phyloP scores from a whole-genome alignment of 805 yeast species.

The Tanozyma kutaoensis region DNA sequence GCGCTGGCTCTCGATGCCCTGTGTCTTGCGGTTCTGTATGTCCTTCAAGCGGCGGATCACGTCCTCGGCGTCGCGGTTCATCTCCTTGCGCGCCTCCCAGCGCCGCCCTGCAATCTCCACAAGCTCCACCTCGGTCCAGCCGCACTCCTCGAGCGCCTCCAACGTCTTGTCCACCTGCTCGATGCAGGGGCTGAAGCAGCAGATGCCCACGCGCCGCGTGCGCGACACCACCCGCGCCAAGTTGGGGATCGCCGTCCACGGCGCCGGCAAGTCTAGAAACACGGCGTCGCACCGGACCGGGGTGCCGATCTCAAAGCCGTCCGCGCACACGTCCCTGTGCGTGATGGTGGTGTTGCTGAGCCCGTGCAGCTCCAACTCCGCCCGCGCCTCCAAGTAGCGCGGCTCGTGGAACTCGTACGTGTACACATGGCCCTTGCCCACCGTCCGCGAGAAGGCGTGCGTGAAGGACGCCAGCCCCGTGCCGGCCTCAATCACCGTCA shows the following conservation, averaged over 20 bases:
- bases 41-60: constrained; percentile 67
- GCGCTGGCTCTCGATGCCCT: constrained; percentile 47
- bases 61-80: constrained; percentile 73
- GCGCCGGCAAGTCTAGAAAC: constrained; percentile 89
- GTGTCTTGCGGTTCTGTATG: constrained; percentile 55
- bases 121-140: constrained; percentile 84
- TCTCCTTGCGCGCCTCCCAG: constrained; percentile 83
- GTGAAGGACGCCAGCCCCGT: constrained; percentile 96
- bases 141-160: constrained; percentile 54
- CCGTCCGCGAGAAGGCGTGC: constrained; percentile 80
- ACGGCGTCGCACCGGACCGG: constrained; percentile 55
- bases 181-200: constrained; percentile 96
- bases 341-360: constrained; percentile 52
- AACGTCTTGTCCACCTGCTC: constrained; percentile 91
- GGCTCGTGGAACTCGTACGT: constrained; percentile 89
- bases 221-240: constrained; percentile 44
- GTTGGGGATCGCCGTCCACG: constrained; percentile 90
- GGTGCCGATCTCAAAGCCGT: constrained; percentile 55
- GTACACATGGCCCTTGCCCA: constrained; percentile 54
- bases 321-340: constrained; percentile 85
- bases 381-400: constrained; percentile 64
- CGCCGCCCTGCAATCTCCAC: constrained; percentile 77
- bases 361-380: constrained; percentile 67
- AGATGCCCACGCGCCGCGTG: constrained; percentile 47
- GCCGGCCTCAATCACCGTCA: constrained; percentile 88